phyloP scores from a whole-genome alignment of 345 rosid species.

The Citrus inodora region DNA sequence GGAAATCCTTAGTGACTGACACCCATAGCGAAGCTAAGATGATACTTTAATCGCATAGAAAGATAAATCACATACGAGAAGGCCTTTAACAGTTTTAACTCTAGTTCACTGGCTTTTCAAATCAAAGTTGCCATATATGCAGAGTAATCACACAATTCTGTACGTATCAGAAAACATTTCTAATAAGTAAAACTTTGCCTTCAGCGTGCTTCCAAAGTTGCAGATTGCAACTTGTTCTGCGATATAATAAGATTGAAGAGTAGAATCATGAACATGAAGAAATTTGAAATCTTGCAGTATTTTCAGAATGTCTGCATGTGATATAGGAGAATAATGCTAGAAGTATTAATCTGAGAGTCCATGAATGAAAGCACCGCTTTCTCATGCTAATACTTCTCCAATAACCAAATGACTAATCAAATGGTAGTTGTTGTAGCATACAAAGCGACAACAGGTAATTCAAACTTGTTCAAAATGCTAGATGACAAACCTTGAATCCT shows the following conservation, averaged over 20 bases:
- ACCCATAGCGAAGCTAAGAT: neutral
- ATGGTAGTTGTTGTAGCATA: neutral
- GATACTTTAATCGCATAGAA: neutral
- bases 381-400: neutral
- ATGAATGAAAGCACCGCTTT: no score
- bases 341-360: neutral
- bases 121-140: neutral
- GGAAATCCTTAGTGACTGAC: no score
- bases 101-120: neutral
- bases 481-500: constrained; percentile 64
- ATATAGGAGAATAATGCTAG: neutral
- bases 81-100: neutral
- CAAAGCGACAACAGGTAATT: neutral
- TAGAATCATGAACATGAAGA: neutral
- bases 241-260: neutral
- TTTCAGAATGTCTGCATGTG: neutral
- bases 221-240: neutral
- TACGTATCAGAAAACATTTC: neutral
- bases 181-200: neutral
- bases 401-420: neutral
- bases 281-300: neutral
- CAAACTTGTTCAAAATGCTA: constrained; percentile 3
- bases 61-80: neutral
- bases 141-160: neutral
- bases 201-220: neutral